Conservation (phyloP, 2,329 filamentous ascomycete genomes). For the Fusarium chuoi region DNA sequence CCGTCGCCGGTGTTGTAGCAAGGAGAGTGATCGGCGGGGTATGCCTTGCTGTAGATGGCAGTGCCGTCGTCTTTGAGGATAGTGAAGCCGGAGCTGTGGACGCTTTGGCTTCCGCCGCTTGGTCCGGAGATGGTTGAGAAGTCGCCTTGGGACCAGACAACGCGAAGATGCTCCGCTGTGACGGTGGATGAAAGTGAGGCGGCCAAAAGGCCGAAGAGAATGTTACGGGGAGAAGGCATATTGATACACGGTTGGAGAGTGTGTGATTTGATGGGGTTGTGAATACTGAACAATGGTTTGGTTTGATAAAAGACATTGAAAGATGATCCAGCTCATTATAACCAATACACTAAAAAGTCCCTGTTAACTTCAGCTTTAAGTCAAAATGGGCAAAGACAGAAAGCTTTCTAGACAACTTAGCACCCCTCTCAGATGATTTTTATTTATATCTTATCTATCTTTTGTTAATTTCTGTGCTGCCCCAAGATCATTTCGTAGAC, state of each 20-base stretch:
- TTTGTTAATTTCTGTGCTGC: not conserved
- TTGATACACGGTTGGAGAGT: not conserved
- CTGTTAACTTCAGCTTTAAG: not conserved
- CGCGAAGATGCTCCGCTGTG: constrained; percentile 8
- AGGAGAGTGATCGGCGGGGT: not conserved
- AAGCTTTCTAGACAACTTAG: not conserved
- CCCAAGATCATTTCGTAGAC: not conserved
- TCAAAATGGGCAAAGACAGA: not conserved
- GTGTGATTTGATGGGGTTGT: too few species aligned
- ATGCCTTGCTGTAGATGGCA: constrained; percentile 8
- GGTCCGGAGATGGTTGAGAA: constrained; percentile 14
- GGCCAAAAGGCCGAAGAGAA: not conserved
- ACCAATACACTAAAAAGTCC: too few species aligned
- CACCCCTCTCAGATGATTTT: not conserved
- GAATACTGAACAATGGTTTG: not conserved
- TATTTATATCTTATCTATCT: not conserved
- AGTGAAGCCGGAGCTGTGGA: not conserved
- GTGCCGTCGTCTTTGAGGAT: constrained; percentile 15
- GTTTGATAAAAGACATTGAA: not conserved
- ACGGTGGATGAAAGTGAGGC: not conserved
- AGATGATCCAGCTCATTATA: too few species aligned
- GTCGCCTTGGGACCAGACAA: constrained; percentile 7
- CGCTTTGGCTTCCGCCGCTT: not conserved
- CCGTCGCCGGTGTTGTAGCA: not conserved
- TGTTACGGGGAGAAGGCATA: constrained; percentile 5